Evolutionary conservation across 805 yeast species (phyloP), one percentile per base, ranked within the genome.

Genomic region (Candida hispaniensis): DNA sequence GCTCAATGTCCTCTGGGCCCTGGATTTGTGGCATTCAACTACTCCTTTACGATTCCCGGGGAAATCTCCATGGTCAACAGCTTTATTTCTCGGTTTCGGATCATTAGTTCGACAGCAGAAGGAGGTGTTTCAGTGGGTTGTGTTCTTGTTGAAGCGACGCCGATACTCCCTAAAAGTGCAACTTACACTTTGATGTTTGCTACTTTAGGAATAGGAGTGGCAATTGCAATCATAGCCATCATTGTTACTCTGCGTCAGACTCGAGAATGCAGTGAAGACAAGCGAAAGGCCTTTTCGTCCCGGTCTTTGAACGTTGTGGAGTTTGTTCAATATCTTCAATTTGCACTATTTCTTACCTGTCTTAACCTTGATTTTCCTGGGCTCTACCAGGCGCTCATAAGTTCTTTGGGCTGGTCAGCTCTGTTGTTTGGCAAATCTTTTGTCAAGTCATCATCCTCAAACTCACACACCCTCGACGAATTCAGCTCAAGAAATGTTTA

Each of bases 341-440:
- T 67, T 55, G 67, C 73, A 1, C 63, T 72, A 26, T 70, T 74
- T 48, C 60, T 69, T 44, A 76, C 71, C 4, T 44, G 42, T 11
- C 55, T 77, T 17, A 63, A 64, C 43, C 49, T 76, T 12, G 55
- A 60, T 15, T 76, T 69, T 44, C 83, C 85, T 0, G 80, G 78
- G 0, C 73, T 69, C 47, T 70, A 64, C 40, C 77, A 67, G 41
- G 78, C 78, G 1, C 49, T 70, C 9, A 51, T 73, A 29, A 58
- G 71, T 3, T 54, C 63, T 10, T 47, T 70, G 12, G 52, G 69
- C 11, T 75, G 82, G 82, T 56, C 67, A 25, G 68, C 73, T 1
- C 52, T 76, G n/a, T 50, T 73, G 39, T 55, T 56, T 34, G 45
- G 46, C 14, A 41, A 36, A 32, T 43, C 36, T 42, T 36, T 43